Evolutionary conservation across 805 yeast genomes (phyloP).

Genomic region (Schwanniomyces occidentalis): DNA sequence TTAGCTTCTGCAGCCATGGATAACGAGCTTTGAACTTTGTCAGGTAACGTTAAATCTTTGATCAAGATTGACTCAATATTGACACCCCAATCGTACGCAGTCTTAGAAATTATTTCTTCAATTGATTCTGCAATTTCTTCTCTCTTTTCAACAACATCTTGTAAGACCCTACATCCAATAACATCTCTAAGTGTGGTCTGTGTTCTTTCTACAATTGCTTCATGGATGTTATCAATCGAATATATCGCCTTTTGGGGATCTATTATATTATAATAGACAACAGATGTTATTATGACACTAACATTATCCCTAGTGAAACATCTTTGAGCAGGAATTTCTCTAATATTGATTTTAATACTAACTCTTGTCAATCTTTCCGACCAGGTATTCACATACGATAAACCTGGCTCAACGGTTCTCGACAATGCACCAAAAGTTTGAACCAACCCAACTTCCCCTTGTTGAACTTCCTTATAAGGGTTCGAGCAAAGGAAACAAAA

Average conservation of each 20-base stretch:
- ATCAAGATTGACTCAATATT: slow-evolving; percentile 65
- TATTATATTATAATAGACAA: slow-evolving; percentile 63
- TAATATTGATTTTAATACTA: slow-evolving; percentile 56
- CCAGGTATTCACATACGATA: slow-evolving; percentile 63
- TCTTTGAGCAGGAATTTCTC: slow-evolving; percentile 65
- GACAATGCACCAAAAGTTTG: slow-evolving; percentile 67
- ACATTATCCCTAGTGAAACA: slow-evolving; percentile 76
- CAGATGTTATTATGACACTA: slow-evolving; percentile 60
- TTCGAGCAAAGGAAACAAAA: slow-evolving; percentile 59
- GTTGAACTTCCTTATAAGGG: slow-evolving; percentile 60
- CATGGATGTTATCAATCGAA: slow-evolving; percentile 53
- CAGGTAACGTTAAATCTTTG: slow-evolving; percentile 61
- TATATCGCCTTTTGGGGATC: slow-evolving; percentile 68
- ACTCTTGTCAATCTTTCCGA: slow-evolving; percentile 54
- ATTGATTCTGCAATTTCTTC: slow-evolving; percentile 70
- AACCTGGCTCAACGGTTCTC: slow-evolving; percentile 68
- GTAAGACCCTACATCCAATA: slow-evolving; percentile 62
- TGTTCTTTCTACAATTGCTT: slow-evolving; percentile 63
- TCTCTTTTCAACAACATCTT: slow-evolving; percentile 71
- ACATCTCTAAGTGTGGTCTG: slow-evolving; percentile 75
- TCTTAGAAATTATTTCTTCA: slow-evolving; percentile 57
- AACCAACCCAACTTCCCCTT: slow-evolving; percentile 69
- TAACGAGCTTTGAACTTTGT: slow-evolving; percentile 56
- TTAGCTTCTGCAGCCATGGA: slow-evolving; percentile 76
- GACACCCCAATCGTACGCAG: slow-evolving; percentile 73